Percentiles rank a stretch among this genome's conserved stretches.
Evolutionary conservation across 345 rosid species (phyloP).

Genomic region (Anacardium occidentale): DNA sequence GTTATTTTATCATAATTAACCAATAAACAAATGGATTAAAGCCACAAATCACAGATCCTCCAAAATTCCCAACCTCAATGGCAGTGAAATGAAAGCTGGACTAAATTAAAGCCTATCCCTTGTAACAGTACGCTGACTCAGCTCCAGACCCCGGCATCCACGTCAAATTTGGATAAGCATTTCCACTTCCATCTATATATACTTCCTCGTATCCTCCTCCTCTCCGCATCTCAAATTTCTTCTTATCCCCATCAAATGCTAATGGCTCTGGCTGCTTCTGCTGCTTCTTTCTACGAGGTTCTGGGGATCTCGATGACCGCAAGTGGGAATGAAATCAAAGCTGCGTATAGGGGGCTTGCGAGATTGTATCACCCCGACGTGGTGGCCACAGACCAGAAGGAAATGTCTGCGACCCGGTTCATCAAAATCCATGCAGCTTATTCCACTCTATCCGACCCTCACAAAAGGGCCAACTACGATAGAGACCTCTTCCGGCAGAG

Average conservation of each 20-base stretch:
- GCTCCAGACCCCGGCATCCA: slow-evolving; percentile 17
- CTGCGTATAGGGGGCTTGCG: slow-evolving; percentile 55
- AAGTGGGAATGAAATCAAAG: slow-evolving; percentile 40
- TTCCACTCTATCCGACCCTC: slow-evolving; percentile 53
- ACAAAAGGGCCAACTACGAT: slow-evolving; percentile 52
- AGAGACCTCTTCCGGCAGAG: slow-evolving; percentile 24
- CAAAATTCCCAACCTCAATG: background rate
- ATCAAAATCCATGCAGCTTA: slow-evolving; percentile 54
- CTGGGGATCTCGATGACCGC: slow-evolving; percentile 51
- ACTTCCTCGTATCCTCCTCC: background rate
- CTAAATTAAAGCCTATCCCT: slow-evolving; percentile 28
- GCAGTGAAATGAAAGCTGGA: background rate
- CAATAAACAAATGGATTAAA: no score
- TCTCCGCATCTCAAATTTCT: background rate
- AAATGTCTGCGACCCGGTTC: slow-evolving; percentile 44
- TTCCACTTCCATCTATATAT: background rate
- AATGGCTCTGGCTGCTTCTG: slow-evolving; percentile 11
- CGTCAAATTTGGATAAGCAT: slow-evolving; percentile 35
- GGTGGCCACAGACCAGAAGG: slow-evolving; percentile 38
- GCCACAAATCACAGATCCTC: no score
- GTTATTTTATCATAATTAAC: no score
- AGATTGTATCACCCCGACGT: slow-evolving; percentile 61
- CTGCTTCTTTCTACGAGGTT: slow-evolving; percentile 47
- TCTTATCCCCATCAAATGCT: background rate
- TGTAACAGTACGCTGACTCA: slow-evolving; percentile 42